Evolutionary conservation across 2,329 filamentous ascomycete genomes (phyloP).

Genomic region (Didymella pomorum): DNA sequence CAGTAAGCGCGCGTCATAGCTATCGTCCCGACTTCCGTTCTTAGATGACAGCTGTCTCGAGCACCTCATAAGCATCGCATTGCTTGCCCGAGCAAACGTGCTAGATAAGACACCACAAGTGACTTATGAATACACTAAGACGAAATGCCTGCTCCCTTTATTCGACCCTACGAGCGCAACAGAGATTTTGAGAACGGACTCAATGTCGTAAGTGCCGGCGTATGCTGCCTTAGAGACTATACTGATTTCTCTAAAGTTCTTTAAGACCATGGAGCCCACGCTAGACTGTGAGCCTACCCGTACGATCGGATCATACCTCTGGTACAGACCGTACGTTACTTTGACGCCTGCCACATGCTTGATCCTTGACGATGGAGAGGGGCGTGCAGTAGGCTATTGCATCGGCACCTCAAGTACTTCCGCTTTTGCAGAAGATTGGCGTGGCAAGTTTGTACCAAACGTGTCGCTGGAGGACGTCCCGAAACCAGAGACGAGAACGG

Average conservation of each 20-base stretch:
- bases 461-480: slow-evolving; percentile 35
- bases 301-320: slow-evolving; percentile 43
- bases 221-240: no score
- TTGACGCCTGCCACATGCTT: slow-evolving; percentile 44
- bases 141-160: slow-evolving; percentile 25
- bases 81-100: background rate
- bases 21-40: no score
- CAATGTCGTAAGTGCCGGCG: slow-evolving; percentile 24
- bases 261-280: slow-evolving; percentile 32
- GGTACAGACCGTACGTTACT: slow-evolving; percentile 46
- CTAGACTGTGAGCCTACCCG: slow-evolving; percentile 39
- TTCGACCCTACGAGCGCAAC: slow-evolving; percentile 29
- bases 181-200: slow-evolving; percentile 30
- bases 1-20: no score
- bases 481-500: slow-evolving; percentile 13
- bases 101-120: background rate
- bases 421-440: slow-evolving; percentile 39
- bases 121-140: background rate
- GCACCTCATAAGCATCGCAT: background rate
- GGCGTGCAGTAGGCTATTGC: slow-evolving; percentile 49
- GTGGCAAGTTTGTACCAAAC: slow-evolving; percentile 34
- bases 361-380: slow-evolving; percentile 47
- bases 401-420: slow-evolving; percentile 45
- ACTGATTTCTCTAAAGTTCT: slow-evolving; percentile 30
- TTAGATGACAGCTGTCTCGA: no score